These are phyloP conservation scores for Aspergillus sparsus DNA, from an alignment of 495 filamentous ascomycete genomes.

Conservation along the genomic window DNA sequence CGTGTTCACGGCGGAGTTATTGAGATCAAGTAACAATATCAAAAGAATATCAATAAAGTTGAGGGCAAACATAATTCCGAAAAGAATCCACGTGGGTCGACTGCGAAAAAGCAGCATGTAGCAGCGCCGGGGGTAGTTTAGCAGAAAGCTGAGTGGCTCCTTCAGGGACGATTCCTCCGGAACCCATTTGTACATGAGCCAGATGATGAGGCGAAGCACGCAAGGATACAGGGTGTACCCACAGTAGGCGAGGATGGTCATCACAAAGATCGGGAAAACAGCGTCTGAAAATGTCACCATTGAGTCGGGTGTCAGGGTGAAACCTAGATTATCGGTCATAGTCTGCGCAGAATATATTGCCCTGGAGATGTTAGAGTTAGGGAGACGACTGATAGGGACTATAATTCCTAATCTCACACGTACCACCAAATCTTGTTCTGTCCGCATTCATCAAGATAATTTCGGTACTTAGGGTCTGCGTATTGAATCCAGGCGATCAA, in stretches of 20 bases:
- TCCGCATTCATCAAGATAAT: conserved; percentile 55
- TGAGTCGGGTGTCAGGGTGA: conserved; percentile 78
- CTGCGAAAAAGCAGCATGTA: conserved; percentile 64
- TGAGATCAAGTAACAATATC: conserved; percentile 59
- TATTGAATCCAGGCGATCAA: conserved; percentile 70
- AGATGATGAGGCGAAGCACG: conserved; percentile 77
- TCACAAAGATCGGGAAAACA: conserved; percentile 64
- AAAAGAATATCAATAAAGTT: conserved; percentile 60
- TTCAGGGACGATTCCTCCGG: conserved; percentile 39
- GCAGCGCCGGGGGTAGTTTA: conserved; percentile 63
- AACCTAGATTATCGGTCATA: conserved; percentile 54
- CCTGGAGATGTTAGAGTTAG: conserved; percentile 20
- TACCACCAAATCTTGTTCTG: conserved; percentile 70
- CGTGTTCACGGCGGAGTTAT: conserved; percentile 34
- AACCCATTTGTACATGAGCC: conserved; percentile 57
- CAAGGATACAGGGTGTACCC: conserved; percentile 84
- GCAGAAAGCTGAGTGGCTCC: conserved; percentile 51
- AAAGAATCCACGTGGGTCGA: conserved; percentile 62
- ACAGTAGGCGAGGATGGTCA: conserved; percentile 73
- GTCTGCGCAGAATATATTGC: conserved; percentile 38
- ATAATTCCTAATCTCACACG: conserved; percentile 19
- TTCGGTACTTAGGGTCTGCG: conserved; percentile 51
- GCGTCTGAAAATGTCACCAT: conserved; percentile 78
- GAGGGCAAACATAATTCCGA: conserved; percentile 56
- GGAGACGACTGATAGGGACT: background rate